These are phyloP conservation scores for Irpex sp. DNA, from an alignment of 1,284 basidiomycete genomes.

Conservation along the genomic window DNA sequence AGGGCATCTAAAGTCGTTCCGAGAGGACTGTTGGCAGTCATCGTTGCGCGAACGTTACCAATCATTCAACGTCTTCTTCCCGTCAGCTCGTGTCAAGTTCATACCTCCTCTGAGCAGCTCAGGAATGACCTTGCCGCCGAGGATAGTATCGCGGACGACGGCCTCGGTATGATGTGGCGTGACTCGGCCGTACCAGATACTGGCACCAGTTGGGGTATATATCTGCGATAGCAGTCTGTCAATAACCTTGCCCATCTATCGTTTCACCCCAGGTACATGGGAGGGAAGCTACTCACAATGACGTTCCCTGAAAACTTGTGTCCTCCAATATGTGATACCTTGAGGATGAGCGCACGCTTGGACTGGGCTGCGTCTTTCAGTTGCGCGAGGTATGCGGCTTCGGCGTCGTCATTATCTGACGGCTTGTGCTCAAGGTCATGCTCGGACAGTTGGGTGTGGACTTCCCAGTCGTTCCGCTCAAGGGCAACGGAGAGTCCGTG, in stretches of 20 bases:
- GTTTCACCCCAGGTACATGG: neutral
- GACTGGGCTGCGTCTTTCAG: constrained; percentile 41
- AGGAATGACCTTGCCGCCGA: constrained; percentile 79
- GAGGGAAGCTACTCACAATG: constrained; percentile 53
- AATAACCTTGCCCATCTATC: no score
- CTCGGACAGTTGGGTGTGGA: constrained; percentile 72
- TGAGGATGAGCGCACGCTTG: constrained; percentile 71
- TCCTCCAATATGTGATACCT: constrained; percentile 86
- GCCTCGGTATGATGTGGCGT: constrained; percentile 84
- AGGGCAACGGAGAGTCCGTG: constrained; percentile 62
- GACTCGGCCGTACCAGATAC: constrained; percentile 93
- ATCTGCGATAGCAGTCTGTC: constrained; percentile 45
- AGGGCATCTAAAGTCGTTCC: neutral
- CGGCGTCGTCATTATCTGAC: constrained; percentile 34
- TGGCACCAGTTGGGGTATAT: constrained; percentile 79
- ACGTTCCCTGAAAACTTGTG: constrained; percentile 92
- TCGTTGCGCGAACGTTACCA: constrained; percentile 46
- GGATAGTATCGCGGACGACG: constrained; percentile 84
- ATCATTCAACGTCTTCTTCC: constrained; percentile 53
- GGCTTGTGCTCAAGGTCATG: constrained; percentile 30
- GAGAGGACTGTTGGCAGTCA: neutral
- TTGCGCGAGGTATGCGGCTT: constrained; percentile 41
- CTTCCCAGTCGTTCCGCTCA: constrained; percentile 66
- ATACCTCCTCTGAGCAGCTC: constrained; percentile 81
- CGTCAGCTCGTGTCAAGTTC: constrained; percentile 64